Base-by-base conservation (phyloP, 2,329 filamentous ascomycete species). In the Fusarium agapanthi region DNA sequence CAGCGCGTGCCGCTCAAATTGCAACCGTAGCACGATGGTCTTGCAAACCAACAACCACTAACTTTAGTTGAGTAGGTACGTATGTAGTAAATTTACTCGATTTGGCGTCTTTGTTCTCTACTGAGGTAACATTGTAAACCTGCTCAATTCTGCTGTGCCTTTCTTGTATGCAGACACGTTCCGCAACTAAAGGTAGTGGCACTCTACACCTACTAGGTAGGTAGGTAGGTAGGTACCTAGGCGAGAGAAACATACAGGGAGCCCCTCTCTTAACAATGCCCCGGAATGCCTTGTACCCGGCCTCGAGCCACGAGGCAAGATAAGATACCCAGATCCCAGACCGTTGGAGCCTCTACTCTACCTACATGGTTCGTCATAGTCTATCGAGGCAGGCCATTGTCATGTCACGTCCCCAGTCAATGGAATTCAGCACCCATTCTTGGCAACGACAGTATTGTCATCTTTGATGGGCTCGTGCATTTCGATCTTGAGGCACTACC, bases 291-390 rank as follows among this genome's bases (percentile, higher is more conserved):
- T 67, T 74, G 72, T 40, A 67, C 54, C 65, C 37, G 65, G 53
- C 61, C 32, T 38, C 48, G 55, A 71, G 61, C 72, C 72, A 75
- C 72, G 72, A 74, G 72, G 69, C 61, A 65, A 59, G 48, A 60
- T 56, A 65, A 59, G 48, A 60, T 56, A 35, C 54, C 40, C 14
- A 56, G 65, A 70, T 67, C 65, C 59, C 41, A 51, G 47, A 47
- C 48, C 43, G 41, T 62, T 57, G 60, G 59, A 62, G 55, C 70
- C 65, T 66, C 44, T 62, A 41, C 43, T 44, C 43, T 34, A 34
- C 14, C 32, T 16, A 22, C 22, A 22, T n/a, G n/a, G n/a, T n/a
- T n/a, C n/a, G n/a, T n/a, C 20, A n/a, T 16, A 22, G 16, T 56
- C 60, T 43, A 62, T 34, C 54, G 53, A 34, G 32, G 32, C 32